phyloP scores from a whole-genome alignment of 352 stramenopile genomes.

The Phytophthora sp. region DNA sequence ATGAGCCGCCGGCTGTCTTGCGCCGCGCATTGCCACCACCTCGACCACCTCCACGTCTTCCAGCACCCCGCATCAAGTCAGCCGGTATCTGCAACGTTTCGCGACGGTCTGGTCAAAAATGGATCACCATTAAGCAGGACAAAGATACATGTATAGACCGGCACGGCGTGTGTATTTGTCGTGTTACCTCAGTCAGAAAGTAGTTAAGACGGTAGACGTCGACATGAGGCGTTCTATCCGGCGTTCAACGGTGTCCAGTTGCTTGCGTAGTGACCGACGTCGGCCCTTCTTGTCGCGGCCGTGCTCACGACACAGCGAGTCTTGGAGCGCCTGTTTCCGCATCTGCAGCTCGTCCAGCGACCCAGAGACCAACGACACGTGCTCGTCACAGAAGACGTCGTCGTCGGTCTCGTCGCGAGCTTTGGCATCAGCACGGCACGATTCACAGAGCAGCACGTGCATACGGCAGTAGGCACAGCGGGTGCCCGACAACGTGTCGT shows the following conservation, averaged over 20 bases:
- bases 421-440: constrained; percentile 35
- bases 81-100: constrained; percentile 18
- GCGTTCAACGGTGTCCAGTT: constrained; percentile 69
- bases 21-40: constrained; percentile 30
- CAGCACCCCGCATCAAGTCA: constrained; percentile 31
- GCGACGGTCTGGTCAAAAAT: constrained; percentile 24
- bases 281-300: constrained; percentile 68
- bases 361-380: constrained; percentile 58
- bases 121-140: constrained; percentile 11
- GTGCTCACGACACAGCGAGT: constrained; percentile 37
- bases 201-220: constrained; percentile 14
- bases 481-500: constrained; percentile 68
- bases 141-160: too few species aligned
- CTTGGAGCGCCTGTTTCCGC: constrained; percentile 41
- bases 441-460: constrained; percentile 76
- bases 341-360: constrained; percentile 44
- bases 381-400: constrained; percentile 67
- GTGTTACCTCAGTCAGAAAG: constrained; percentile 10
- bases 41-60: constrained; percentile 32
- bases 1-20: constrained; percentile 25
- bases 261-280: constrained; percentile 81
- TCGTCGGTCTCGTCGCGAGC: constrained; percentile 27
- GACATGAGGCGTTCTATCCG: constrained; percentile 55
- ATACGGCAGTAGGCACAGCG: constrained; percentile 82
- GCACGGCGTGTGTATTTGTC: constrained; percentile 22